phyloP scores from a whole-genome alignment of 352 stramenopile species.

The Blastocystis sp. region DNA sequence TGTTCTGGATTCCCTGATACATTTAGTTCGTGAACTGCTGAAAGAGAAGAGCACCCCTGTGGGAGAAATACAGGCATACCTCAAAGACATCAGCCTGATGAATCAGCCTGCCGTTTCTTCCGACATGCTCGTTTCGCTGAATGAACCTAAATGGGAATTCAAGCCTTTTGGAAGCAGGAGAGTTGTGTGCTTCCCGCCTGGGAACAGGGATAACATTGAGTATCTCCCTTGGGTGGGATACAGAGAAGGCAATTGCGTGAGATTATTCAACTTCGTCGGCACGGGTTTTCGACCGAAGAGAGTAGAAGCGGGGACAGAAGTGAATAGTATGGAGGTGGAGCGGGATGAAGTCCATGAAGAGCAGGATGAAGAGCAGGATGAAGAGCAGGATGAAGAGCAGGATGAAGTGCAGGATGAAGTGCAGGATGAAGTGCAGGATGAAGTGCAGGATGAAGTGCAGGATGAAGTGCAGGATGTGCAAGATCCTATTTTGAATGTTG shows the following conservation, averaged over 20 bases:
- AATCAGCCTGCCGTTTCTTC: not conserved
- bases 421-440: not conserved
- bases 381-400: too few species aligned
- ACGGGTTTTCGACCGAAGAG: too few species aligned
- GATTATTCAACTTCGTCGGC: not conserved
- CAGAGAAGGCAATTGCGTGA: not conserved
- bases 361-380: too few species aligned
- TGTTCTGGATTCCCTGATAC: not conserved
- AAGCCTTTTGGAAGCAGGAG: not conserved
- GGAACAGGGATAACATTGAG: not conserved
- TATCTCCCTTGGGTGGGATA: not conserved
- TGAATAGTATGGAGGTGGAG: too few species aligned
- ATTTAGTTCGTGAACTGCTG: not conserved
- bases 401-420: not conserved
- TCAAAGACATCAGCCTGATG: not conserved
- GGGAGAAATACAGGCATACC: not conserved
- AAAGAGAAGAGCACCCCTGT: not conserved
- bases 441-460: not conserved
- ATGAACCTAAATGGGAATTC: not conserved
- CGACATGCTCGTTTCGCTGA: not conserved
- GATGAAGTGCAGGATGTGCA: not conserved
- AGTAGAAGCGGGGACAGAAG: too few species aligned
- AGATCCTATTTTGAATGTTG: not conserved
- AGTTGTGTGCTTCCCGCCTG: not conserved
- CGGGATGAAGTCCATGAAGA: too few species aligned